Conservation (phyloP, 2,329 filamentous ascomycete genomes). For the Plectosphaerella cucumerina region DNA sequence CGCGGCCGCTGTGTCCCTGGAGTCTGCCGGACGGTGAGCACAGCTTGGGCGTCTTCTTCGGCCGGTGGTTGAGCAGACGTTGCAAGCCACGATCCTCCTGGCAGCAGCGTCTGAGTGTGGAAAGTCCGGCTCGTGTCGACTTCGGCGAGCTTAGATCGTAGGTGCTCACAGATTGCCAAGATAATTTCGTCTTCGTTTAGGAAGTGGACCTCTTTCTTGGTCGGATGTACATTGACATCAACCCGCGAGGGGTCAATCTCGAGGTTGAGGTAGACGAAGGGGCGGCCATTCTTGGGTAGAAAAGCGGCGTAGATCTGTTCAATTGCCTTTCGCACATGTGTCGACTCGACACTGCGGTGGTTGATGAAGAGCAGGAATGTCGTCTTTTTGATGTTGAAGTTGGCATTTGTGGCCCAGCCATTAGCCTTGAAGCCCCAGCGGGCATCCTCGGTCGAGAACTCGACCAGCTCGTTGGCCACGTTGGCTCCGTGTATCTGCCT, state of each 20-base stretch:
- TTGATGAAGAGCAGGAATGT: constrained; percentile 92
- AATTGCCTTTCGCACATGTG: constrained; percentile 79
- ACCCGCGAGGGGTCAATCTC: constrained; percentile 90
- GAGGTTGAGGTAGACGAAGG: constrained; percentile 87
- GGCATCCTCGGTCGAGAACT: constrained; percentile 66
- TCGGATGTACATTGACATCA: constrained; percentile 97
- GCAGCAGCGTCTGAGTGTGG: constrained; percentile 85
- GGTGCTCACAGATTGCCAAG: constrained; percentile 75
- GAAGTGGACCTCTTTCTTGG: constrained; percentile 95
- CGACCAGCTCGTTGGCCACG: constrained; percentile 84
- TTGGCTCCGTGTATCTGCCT: constrained; percentile 81
- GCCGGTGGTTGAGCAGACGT: constrained; percentile 17
- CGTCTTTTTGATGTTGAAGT: constrained; percentile 89
- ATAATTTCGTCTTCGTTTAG: constrained; percentile 97
- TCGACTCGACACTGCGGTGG: constrained; percentile 87
- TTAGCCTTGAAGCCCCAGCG: constrained; percentile 81
- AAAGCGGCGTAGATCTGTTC: constrained; percentile 88
- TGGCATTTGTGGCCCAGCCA: constrained; percentile 85
- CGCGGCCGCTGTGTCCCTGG: constrained; percentile 30
- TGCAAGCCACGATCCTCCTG: constrained; percentile 47
- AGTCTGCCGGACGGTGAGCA: constrained; percentile 24
- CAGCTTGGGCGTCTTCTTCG: constrained; percentile 19
- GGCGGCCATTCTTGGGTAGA: constrained; percentile 88
- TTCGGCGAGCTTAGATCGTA: constrained; percentile 72
- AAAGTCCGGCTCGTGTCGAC: constrained; percentile 95